Evolutionary conservation across 2,329 filamentous ascomycete species (phyloP).

Genomic region (Claviceps digitariae): DNA sequence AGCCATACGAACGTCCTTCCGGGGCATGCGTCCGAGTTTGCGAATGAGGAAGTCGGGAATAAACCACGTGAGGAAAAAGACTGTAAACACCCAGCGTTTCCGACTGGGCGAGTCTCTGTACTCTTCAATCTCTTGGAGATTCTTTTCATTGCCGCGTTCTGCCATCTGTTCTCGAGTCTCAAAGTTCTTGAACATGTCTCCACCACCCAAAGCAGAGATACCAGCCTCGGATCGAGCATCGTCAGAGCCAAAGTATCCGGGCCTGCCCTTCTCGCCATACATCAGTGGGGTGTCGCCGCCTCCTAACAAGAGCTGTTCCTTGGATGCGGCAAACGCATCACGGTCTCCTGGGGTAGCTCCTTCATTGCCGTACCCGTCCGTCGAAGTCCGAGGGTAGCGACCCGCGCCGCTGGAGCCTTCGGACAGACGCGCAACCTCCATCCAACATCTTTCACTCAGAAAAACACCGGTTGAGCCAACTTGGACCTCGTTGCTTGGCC

Average conservation of each 20-base stretch:
- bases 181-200: constrained; percentile 96
- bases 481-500: constrained; percentile 82
- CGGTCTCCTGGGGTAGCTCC: constrained; percentile 44
- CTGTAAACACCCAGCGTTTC: constrained; percentile 80
- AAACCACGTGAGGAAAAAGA: constrained; percentile 74
- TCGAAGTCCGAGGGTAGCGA: constrained; percentile 28
- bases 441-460: constrained; percentile 89
- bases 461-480: constrained; percentile 90
- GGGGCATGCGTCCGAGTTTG: constrained; percentile 67
- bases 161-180: constrained; percentile 91
- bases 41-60: constrained; percentile 75
- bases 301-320: constrained; percentile 42
- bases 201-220: constrained; percentile 75
- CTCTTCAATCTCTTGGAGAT: constrained; percentile 82
- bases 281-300: constrained; percentile 42
- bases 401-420: constrained; percentile 44
- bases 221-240: constrained; percentile 87
- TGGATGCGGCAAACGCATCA: constrained; percentile 48
- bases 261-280: constrained; percentile 63
- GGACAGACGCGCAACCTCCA: constrained; percentile 67
- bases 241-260: constrained; percentile 70
- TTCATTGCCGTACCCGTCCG: constrained; percentile 52
- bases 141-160: constrained; percentile 84
- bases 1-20: constrained; percentile 81
- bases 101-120: constrained; percentile 63